Conservation (phyloP, 441 rosid species). For the Capsella rubella region DNA sequence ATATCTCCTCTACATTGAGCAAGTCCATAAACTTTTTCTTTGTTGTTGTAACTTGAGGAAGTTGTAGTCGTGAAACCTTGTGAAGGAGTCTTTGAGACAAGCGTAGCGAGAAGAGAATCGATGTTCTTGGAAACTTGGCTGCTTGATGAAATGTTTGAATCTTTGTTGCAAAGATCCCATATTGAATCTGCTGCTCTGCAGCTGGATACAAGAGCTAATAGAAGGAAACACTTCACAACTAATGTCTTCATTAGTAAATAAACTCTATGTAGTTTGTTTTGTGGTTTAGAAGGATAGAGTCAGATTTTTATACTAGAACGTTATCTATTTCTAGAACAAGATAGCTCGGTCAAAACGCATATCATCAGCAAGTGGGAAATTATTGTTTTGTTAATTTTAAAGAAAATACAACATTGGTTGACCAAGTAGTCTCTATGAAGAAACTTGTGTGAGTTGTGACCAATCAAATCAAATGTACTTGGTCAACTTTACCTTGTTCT, state of each 20-base stretch:
- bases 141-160: slow-evolving; percentile 40
- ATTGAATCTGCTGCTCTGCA: slow-evolving; percentile 49
- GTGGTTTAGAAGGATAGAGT: not conserved
- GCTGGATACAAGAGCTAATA: slow-evolving; percentile 30
- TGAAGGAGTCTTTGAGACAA: slow-evolving; percentile 52
- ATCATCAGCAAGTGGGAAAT: slow-evolving; percentile 13
- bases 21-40: slow-evolving; percentile 63
- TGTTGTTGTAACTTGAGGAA: slow-evolving; percentile 46
- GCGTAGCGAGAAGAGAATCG: slow-evolving; percentile 47
- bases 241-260: slow-evolving; percentile 32
- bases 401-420: not conserved
- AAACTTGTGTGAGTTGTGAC: slow-evolving; percentile 29
- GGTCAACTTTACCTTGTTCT: slow-evolving; percentile 22
- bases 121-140: slow-evolving; percentile 53
- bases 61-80: slow-evolving; percentile 51
- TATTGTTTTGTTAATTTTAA: not conserved
- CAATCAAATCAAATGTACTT: slow-evolving; percentile 21
- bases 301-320: slow-evolving; percentile 17
- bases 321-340: slow-evolving; percentile 27
- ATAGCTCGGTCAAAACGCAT: slow-evolving; percentile 36
- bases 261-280: slow-evolving; percentile 1
- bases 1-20: slow-evolving; percentile 86
- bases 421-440: slow-evolving; percentile 19
- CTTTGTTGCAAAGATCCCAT: slow-evolving; percentile 56
- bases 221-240: slow-evolving; percentile 12